phyloP scores from a whole-genome alignment of 2,329 filamentous ascomycete species.

The Colletotrichum viniferum region DNA sequence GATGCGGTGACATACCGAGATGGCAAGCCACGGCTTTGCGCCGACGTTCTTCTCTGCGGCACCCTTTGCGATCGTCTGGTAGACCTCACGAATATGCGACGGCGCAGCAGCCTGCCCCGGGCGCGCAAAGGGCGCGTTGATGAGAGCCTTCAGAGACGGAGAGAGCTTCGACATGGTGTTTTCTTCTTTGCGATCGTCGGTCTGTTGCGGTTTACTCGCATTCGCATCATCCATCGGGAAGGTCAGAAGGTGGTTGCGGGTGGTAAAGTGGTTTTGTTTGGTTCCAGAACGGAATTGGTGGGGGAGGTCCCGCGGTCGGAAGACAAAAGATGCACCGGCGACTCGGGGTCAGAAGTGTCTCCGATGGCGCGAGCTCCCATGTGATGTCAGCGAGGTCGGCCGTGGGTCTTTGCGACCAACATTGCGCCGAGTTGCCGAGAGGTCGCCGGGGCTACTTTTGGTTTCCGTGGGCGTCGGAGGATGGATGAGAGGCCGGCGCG shows the following conservation, averaged over 20 bases:
- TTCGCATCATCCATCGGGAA: conserved; percentile 13
- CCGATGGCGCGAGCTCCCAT: not conserved
- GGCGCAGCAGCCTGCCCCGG: conserved; percentile 71
- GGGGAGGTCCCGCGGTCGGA: conserved; percentile 12
- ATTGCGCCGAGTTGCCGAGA: conserved; percentile 13
- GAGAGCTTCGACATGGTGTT: conserved; percentile 74
- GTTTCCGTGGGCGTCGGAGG: not conserved
- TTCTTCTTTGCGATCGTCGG: not conserved
- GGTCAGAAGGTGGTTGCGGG: not conserved
- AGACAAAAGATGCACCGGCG: conserved; percentile 5
- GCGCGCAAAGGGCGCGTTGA: conserved; percentile 71
- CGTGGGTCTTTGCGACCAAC: not conserved
- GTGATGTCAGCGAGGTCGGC: conserved; percentile 14
- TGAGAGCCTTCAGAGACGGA: conserved; percentile 71
- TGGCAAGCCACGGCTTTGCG: conserved; percentile 66
- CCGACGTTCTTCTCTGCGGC: conserved; percentile 68
- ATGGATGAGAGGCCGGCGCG: not conserved
- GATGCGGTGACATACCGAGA: conserved; percentile 55
- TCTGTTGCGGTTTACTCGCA: not conserved
- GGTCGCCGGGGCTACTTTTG: conserved; percentile 12
- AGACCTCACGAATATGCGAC: conserved; percentile 65
- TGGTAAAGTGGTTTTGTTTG: conserved; percentile 13
- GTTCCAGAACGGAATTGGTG: not conserved
- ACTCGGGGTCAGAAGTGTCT: not conserved
- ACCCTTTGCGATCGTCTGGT: conserved; percentile 66